Evolutionary conservation across 371 early-diverging fungal species (phyloP), one percentile per base, ranked within the genome.

Genomic region (Conidiobolus incongruus): DNA sequence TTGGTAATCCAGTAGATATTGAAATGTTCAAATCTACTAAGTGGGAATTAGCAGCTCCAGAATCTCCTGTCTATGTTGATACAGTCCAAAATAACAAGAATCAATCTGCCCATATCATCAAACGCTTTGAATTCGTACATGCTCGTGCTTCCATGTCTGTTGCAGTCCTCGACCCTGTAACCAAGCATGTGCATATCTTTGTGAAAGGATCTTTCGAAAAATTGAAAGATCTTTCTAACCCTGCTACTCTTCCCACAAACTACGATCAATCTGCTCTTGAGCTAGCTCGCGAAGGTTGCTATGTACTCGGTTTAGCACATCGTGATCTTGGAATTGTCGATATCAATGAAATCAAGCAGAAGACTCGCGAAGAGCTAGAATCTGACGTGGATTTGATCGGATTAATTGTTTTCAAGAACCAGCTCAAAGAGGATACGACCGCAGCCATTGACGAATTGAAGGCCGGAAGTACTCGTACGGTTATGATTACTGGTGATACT

Each of bases 401-500:
- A 7, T 62, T 91, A 36, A 50, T 90, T 16, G 56, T 91, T 24
- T 89, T 95, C 58, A 74, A 80, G 47, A 91, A 92, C 54, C 74
- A 72, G 50, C 60, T 90, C 12, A 95, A 95, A 59, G 58, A 49
- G 4, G 84, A 83, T 46, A 80, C 88, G 5, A 49, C 54, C 11
- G 65, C 60, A 4, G 83, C 81, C 0, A 73, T 95, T 44, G 55
- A 58, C n/a, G 71, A 76, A 48, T 68, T 95, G 34, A 76, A 77
- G 45, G 56, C 51, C 1, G 89, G 85, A 17, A 70, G 66, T 21
- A 72, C 79, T 21, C 70, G 84, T 22, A 72, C 68, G 8, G 68
- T 85, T 22, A 95, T 95, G 85, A 82, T 87, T 50, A 92, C 95
- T 11, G 95, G 95, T 34, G 95, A 95, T 52, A 79, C 81, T 31